Evolutionary conservation across 345 rosid genomes (phyloP), one percentile per base, ranked within the genome.

Genomic region (Streptanthus diversifolius): DNA sequence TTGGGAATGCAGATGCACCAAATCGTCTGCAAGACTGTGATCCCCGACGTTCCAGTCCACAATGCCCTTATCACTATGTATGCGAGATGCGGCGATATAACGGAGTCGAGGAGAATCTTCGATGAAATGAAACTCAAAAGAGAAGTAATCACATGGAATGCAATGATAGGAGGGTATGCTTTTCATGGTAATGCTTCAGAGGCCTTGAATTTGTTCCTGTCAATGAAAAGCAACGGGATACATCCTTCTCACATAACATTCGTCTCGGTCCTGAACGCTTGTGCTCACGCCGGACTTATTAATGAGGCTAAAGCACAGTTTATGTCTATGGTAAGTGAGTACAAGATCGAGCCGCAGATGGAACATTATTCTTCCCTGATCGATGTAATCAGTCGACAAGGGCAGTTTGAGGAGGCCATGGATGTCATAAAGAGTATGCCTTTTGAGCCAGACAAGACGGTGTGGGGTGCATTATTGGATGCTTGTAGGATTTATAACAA

Each of bases 111-210:
- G 48, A 62, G 40, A 33, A 63, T 86, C 68, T 88, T 90, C 9
- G 73, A 85, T 25, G 84, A 80, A 54, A 77, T 80, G 76, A 82
- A 79, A 70, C 30, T 35, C 6, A 58, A 51, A 63, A 90, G 78
- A 73, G 85, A 85, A 75, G 91, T 90, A 8, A 77, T 88, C 72
- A 75, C 93, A 32, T 90, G 96, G 93, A 90, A 90, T 74, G 93
- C 93, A 17, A 90, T 88, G 88, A 90, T 90, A 27, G 89, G 96
- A 72, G 96, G 91, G 25, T 90, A 83, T 51, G 86, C 96, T 43
- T 84, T 86, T 54, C 90, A 90, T 67, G 93, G 93, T 55, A 76
- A 81, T 57, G 83, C 85, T 25, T 40, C 64, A 2, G 87, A 86
- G 74, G 91, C 93, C 73, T 76, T 88, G 19, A 63, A 80, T 54